A percentile compares a stretch with the other conserved stretches of the same genome.
These are phyloP conservation scores for Psilocybe subaeruginosa DNA, from an alignment of 768 basidiomycete genomes.

Conservation along the genomic window DNA sequence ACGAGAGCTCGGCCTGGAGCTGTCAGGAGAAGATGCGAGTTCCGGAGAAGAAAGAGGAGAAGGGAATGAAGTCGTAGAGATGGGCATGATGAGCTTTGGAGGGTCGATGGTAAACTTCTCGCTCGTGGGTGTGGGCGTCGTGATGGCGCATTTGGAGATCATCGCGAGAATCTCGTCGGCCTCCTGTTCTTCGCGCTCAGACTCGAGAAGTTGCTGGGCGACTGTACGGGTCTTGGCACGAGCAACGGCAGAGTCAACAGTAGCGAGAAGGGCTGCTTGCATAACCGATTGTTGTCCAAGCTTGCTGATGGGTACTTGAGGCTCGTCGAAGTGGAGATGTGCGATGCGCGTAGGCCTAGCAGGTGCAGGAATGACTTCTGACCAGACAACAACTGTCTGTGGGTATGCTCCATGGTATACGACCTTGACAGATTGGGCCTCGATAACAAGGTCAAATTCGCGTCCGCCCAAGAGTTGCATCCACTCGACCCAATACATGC, in stretches of 20 bases:
- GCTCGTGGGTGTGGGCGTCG: constrained; percentile 39
- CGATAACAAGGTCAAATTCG: constrained; percentile 38
- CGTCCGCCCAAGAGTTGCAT: constrained; percentile 34
- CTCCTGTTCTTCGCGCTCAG: constrained; percentile 30
- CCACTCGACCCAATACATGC: constrained; percentile 39
- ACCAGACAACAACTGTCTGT: constrained; percentile 31
- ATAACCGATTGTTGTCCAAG: constrained; percentile 22
- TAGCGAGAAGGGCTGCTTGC: constrained; percentile 20
- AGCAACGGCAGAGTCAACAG: constrained; percentile 23
- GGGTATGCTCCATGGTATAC: constrained; percentile 28
- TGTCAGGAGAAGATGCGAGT: constrained; percentile 22
- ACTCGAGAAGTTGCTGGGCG: constrained; percentile 36
- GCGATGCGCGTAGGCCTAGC: constrained; percentile 19
- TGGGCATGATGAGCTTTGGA: constrained; percentile 10
- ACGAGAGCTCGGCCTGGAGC: constrained; percentile 44
- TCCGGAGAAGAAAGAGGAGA: constrained; percentile 26
- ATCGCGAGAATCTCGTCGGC: constrained; percentile 39
- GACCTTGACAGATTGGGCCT: constrained; percentile 29
- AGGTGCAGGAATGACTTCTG: constrained; percentile 22
- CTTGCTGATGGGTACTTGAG: constrained; percentile 33
- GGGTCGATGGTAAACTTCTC: constrained; percentile 24
- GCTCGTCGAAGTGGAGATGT: constrained; percentile 16
- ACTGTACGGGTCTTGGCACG: constrained; percentile 29
- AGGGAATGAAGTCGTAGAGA: constrained; percentile 15
- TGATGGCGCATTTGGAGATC: constrained; percentile 32